Evolutionary conservation across 179 eudicot genomes (phyloP).

Genomic region (Camellia oleifera): DNA sequence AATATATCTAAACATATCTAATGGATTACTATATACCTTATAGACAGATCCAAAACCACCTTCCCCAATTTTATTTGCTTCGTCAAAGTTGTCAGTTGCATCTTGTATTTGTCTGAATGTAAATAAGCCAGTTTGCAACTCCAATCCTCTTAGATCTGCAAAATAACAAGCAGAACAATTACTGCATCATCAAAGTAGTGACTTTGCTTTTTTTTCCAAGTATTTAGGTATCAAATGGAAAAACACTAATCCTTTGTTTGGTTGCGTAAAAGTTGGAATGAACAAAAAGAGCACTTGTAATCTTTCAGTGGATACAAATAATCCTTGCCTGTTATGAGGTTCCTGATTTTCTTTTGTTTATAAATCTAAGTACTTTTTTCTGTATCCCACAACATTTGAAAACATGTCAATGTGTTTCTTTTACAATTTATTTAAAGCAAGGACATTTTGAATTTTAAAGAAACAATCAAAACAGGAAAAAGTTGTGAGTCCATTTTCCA

Average conservation of each 20-base stretch:
- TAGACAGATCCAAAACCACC: slow-evolving; percentile 29
- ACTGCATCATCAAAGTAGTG: neutral
- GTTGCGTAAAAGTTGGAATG: neutral
- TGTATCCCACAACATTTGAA: too few relatives aligned
- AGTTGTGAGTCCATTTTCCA: too few relatives aligned
- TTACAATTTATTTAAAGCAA: too few relatives aligned
- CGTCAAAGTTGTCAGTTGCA: slow-evolving; percentile 27
- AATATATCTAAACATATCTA: neutral
- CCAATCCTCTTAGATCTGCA: slow-evolving; percentile 24
- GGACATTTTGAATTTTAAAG: too few relatives aligned
- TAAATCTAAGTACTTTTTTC: too few relatives aligned
- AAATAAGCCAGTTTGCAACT: slow-evolving; percentile 24
- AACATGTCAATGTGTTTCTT: too few relatives aligned
- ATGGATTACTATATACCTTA: neutral
- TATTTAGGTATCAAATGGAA: neutral
- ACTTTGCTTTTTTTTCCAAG: neutral
- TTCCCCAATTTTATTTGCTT: slow-evolving; percentile 32
- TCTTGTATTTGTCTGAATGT: slow-evolving; percentile 28
- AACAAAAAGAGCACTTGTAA: neutral
- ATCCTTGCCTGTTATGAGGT: too few relatives aligned
- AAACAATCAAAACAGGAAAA: too few relatives aligned
- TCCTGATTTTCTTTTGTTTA: too few relatives aligned
- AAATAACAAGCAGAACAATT: neutral
- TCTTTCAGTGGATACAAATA: too few relatives aligned
- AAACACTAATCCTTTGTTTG: neutral